These are phyloP conservation scores for Solanum etuberosum DNA, from an alignment of 257 asterid species.

Conservation along the genomic window DNA sequence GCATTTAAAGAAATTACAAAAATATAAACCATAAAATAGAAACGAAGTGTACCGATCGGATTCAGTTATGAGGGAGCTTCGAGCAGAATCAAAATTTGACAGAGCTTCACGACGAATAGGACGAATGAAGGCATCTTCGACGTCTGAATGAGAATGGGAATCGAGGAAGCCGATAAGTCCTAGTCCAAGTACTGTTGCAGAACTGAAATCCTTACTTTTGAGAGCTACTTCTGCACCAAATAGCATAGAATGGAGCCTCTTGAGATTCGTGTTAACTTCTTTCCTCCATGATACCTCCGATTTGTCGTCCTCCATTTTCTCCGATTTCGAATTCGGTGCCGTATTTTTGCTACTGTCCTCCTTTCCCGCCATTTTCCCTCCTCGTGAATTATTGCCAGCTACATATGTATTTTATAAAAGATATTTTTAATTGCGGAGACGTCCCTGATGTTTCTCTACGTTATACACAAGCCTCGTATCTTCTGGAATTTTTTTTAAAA, in stretches of 20 bases:
- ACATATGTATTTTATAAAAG: not conserved
- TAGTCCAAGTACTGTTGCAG: constrained; percentile 62
- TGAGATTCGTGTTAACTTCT: constrained; percentile 63
- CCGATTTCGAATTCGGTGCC: constrained; percentile 7
- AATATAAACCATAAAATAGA: not conserved
- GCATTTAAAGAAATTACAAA: not conserved
- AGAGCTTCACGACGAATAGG: constrained; percentile 84
- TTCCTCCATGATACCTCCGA: constrained; percentile 66
- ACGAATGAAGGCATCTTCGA: constrained; percentile 58
- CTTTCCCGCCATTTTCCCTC: constrained; percentile 65
- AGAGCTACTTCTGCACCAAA: constrained; percentile 78
- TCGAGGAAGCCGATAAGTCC: constrained; percentile 90
- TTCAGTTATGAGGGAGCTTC: constrained; percentile 41
- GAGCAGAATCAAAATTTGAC: constrained; percentile 54
- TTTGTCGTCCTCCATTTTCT: constrained; percentile 21
- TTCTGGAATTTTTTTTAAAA: not conserved
- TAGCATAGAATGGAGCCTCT: constrained; percentile 77
- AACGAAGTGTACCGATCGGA: constrained; percentile 54
- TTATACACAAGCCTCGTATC: not conserved
- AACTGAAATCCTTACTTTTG: constrained; percentile 57
- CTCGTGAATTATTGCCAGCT: not conserved
- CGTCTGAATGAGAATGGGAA: constrained; percentile 51
- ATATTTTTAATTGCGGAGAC: not conserved
- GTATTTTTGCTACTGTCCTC: constrained; percentile 10
- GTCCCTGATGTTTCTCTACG: not conserved